phyloP scores from a whole-genome alignment of 805 yeast species.

The Alloascoidea africana region DNA sequence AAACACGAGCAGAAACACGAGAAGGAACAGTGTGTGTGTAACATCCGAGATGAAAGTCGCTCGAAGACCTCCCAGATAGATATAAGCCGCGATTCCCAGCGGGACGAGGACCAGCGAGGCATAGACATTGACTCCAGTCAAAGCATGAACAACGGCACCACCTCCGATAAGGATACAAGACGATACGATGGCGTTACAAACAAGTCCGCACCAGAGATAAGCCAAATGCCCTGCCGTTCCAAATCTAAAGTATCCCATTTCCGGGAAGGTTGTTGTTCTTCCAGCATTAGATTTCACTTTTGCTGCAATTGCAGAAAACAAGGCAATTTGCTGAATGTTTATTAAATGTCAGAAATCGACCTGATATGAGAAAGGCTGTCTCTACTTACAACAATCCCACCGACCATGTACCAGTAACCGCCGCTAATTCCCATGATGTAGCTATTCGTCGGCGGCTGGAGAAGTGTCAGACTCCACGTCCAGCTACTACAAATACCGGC shows the following conservation, averaged over 20 bases:
- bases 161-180: conserved; percentile 26
- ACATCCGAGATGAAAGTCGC: conserved; percentile 38
- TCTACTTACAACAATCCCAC: conserved; percentile 15
- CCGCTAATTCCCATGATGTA: conserved; percentile 19
- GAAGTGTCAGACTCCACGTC: conserved; percentile 25
- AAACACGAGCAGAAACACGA: conserved; percentile 20
- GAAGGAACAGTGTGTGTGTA: conserved; percentile 32
- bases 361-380: too few relatives aligned
- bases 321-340: conserved; percentile 7
- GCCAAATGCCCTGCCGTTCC: conserved; percentile 22
- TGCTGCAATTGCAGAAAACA: conserved; percentile 10
- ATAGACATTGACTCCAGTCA: conserved; percentile 28
- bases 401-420: conserved; percentile 15
- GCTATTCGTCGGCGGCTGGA: conserved; percentile 17
- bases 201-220: conserved; percentile 18
- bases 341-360: too few relatives aligned
- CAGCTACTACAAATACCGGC: conserved; percentile 30
- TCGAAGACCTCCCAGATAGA: conserved; percentile 33
- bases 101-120: conserved; percentile 32
- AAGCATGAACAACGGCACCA: conserved; percentile 22
- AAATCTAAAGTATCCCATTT: conserved; percentile 21
- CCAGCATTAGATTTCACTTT: conserved; percentile 6
- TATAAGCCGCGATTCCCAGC: conserved; percentile 30
- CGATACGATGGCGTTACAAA: conserved; percentile 19
- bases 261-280: conserved; percentile 18